phyloP scores from a whole-genome alignment of 495 filamentous ascomycete genomes.

The Articulospora tetracladia region DNA sequence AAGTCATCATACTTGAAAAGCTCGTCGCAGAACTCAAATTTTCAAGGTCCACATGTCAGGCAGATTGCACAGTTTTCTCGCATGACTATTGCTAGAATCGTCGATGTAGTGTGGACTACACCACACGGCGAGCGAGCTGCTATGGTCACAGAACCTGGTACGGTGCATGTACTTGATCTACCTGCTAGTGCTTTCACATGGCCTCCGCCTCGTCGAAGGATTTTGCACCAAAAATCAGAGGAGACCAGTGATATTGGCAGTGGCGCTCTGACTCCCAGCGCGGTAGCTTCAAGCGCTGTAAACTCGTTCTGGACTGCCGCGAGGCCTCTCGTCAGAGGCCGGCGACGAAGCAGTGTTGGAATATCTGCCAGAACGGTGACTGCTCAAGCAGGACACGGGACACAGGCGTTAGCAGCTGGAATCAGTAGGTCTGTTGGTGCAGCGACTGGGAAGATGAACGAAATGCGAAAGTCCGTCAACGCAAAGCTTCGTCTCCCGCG shows the following conservation, averaged over 20 bases:
- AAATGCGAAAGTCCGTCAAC: slow-evolving; percentile 77
- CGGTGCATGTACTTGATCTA: slow-evolving; percentile 85
- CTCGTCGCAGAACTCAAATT: slow-evolving; percentile 28
- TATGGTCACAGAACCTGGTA: slow-evolving; percentile 88
- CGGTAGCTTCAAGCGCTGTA: slow-evolving; percentile 24
- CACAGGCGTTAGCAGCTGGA: slow-evolving; percentile 76
- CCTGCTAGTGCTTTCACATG: slow-evolving; percentile 80
- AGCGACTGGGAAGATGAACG: slow-evolving; percentile 72
- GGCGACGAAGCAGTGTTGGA: slow-evolving; percentile 42
- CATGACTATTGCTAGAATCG: slow-evolving; percentile 83
- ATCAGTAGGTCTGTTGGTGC: slow-evolving; percentile 81
- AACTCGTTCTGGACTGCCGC: slow-evolving; percentile 41
- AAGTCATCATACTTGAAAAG: slow-evolving; percentile 48
- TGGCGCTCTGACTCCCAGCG: slow-evolving; percentile 16
- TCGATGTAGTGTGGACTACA: slow-evolving; percentile 84
- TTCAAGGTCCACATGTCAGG: slow-evolving; percentile 58
- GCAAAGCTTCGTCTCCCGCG: slow-evolving; percentile 74
- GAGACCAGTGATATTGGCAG: slow-evolving; percentile 36
- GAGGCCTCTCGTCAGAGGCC: slow-evolving; percentile 37
- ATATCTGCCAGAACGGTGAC: slow-evolving; percentile 53
- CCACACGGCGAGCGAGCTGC: slow-evolving; percentile 78
- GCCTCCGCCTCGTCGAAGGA: slow-evolving; percentile 72
- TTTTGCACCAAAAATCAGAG: slow-evolving; percentile 29
- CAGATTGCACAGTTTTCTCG: slow-evolving; percentile 83
- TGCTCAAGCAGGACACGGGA: slow-evolving; percentile 65